Conservation (phyloP, 139 green algal species). For the Klebsormidium nitens region DNA sequence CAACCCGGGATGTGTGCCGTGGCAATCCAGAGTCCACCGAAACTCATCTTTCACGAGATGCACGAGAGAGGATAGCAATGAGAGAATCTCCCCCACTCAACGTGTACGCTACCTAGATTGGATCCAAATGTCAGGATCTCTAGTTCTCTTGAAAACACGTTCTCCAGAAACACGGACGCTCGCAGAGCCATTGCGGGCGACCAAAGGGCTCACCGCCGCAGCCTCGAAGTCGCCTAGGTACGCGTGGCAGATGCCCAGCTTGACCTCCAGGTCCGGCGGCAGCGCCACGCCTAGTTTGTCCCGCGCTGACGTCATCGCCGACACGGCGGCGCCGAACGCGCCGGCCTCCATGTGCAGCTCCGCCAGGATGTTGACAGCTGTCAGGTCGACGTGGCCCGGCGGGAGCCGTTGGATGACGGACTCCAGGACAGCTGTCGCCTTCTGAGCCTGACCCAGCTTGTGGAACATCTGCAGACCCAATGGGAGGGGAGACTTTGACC, state of each 20-base stretch:
- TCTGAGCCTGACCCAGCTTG: constrained; percentile 39
- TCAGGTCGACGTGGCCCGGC: constrained; percentile 52
- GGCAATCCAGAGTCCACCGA: too few relatives aligned
- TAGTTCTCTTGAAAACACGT: too few relatives aligned
- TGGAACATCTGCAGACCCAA: constrained; percentile 59
- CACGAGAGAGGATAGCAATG: too few relatives aligned
- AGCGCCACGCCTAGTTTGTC: constrained; percentile 36
- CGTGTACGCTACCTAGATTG: too few relatives aligned
- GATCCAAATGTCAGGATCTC: too few relatives aligned
- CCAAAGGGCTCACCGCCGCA: constrained; percentile 17
- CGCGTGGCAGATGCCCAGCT: constrained; percentile 51
- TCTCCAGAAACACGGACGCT: too few relatives aligned
- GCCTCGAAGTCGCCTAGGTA: constrained; percentile 48
- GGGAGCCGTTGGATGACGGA: constrained; percentile 15
- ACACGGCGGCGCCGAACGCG: constrained; percentile 42
- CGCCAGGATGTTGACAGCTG: constrained; percentile 79
- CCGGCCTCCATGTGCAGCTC: constrained; percentile 56
- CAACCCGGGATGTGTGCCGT: too few relatives aligned
- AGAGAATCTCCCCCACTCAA: too few relatives aligned
- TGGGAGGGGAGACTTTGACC: too few relatives aligned
- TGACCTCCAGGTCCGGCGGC: constrained; percentile 62
- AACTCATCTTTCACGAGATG: too few relatives aligned
- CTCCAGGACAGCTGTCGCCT: constrained; percentile 47
- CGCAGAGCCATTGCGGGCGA: too few relatives aligned
- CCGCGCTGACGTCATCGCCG: constrained; percentile 53